Evolutionary conservation across 1,139 yeast genomes (phyloP), one percentile per base, ranked within the genome.

Genomic region (Candida gigantensis): DNA sequence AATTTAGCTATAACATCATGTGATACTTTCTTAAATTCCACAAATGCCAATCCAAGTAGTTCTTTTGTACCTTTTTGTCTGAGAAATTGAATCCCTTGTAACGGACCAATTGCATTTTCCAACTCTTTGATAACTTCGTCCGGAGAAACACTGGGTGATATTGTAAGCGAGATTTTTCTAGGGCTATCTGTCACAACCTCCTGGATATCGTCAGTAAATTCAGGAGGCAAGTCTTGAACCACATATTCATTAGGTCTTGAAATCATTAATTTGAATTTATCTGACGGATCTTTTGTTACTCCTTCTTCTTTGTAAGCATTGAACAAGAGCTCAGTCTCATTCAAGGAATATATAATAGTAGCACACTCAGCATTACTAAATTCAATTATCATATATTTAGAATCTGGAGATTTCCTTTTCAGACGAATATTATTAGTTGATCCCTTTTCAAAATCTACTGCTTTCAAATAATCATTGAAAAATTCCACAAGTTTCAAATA

Each of bases 241-340:
- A 83, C 70, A 49, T 81, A 86, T 42, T 79, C 84, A n/a, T 64
- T 61, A 1, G 94, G 92, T 48, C 95, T 68, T 7, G 41, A 34
- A 18, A 46, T 42, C n/a, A 28, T 14, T n/a, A 47, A 28, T 20
- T 36, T 37, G 33, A 39, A 41, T 34, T 44, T 44, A 2, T 39
- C 44, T 21, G 27, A 29, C 7, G 38, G 42, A 10, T 37, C 48
- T 24, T 39, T 29, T 12, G 39, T 36, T 6, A 42, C 47, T 10
- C 39, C 34, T 20, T 51, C 55, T 28, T 49, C 46, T 20, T 47
- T 51, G 24, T 65, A 56, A 9, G 65, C 66, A 35, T 66, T 53
- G 26, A 56, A 58, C 1, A 61, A 55, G 33, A 76, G 40, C 28
- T 58, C 44, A 28, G 60, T 53, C 0, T 69, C 71, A 44, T 68